Percentiles rank a stretch among this genome's conserved stretches.
phyloP scores from a whole-genome alignment of 352 stramenopile genomes.

The Pythium oligandrum region DNA sequence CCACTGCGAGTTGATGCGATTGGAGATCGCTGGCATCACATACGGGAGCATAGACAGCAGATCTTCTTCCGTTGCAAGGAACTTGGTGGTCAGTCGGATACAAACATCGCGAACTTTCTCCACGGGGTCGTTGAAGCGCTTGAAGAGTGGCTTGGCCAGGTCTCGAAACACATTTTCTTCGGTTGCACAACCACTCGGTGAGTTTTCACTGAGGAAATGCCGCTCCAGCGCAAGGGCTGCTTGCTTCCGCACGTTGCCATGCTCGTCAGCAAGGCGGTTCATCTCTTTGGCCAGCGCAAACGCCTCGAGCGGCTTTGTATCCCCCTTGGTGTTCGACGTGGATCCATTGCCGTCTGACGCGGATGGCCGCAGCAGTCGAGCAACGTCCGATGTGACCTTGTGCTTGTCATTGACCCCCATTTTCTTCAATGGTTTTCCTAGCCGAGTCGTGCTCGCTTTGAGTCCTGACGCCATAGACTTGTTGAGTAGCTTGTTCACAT shows the following conservation, averaged over 20 bases:
- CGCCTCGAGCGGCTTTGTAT: background rate
- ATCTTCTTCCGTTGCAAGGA: constrained; percentile 43
- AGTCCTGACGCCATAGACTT: constrained; percentile 26
- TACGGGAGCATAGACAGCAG: constrained; percentile 69
- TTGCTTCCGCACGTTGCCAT: constrained; percentile 47
- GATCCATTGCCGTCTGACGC: background rate
- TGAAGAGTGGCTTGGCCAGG: constrained; percentile 74
- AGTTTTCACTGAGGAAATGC: constrained; percentile 20
- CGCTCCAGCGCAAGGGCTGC: constrained; percentile 42
- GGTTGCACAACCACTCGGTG: background rate
- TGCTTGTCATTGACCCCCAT: too few species aligned
- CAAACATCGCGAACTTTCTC: constrained; percentile 77
- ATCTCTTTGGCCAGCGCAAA: constrained; percentile 39
- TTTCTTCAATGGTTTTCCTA: too few species aligned
- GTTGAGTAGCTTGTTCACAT: constrained; percentile 30
- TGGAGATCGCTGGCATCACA: constrained; percentile 60
- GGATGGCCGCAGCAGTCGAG: too few species aligned
- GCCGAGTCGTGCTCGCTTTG: too few species aligned
- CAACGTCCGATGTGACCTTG: too few species aligned
- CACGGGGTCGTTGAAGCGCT: constrained; percentile 76
- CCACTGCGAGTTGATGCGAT: constrained; percentile 62
- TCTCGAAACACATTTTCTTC: constrained; percentile 24
- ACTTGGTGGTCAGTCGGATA: constrained; percentile 45
- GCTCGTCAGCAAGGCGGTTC: constrained; percentile 56
- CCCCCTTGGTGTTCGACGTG: background rate